Percentiles rank a stretch among this genome's conserved stretches.
Conservation (phyloP, 2,329 filamentous ascomycete species). For the Botrytis fragariae region DNA sequence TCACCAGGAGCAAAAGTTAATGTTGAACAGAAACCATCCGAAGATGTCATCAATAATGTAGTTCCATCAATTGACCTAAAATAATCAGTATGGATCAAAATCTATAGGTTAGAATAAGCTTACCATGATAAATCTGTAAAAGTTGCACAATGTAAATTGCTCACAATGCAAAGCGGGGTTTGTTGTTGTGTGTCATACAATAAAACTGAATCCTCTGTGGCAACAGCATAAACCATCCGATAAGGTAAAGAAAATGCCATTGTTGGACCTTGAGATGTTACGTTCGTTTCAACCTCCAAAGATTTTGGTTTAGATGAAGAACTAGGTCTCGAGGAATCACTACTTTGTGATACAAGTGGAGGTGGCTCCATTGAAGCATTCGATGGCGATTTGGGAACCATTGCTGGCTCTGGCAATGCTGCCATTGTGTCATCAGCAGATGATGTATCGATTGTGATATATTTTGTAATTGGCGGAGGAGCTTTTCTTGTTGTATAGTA, state of each 20-base stretch:
- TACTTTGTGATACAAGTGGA: conserved; percentile 52
- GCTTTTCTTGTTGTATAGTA: conserved; percentile 77
- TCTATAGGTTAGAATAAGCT: conserved; percentile 40
- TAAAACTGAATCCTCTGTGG: conserved; percentile 91
- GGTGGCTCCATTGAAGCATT: conserved; percentile 79
- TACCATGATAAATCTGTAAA: conserved; percentile 97
- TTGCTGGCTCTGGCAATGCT: conserved; percentile 76
- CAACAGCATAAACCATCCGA: conserved; percentile 93
- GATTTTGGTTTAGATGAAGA: conserved; percentile 43
- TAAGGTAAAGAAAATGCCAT: conserved; percentile 84
- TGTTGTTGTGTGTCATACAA: conserved; percentile 97
- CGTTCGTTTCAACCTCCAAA: conserved; percentile 46
- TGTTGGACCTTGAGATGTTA: conserved; percentile 57
- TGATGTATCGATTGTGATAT: conserved; percentile 93
- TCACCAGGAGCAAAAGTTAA: conserved; percentile 82
- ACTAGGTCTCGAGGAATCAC: conserved; percentile 43
- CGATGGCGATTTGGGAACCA: conserved; percentile 52
- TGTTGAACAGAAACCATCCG: conserved; percentile 94
- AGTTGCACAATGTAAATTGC: conserved; percentile 94
- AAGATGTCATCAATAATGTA: conserved; percentile 90
- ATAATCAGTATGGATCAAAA: conserved; percentile 17
- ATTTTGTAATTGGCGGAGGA: conserved; percentile 70
- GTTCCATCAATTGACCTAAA: conserved; percentile 70
- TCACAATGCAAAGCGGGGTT: conserved; percentile 89
- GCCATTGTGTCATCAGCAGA: conserved; percentile 81